These are phyloP conservation scores for Colletotrichum neosansevieriae DNA, from an alignment of 2,329 filamentous ascomycete genomes.

Conservation along the genomic window DNA sequence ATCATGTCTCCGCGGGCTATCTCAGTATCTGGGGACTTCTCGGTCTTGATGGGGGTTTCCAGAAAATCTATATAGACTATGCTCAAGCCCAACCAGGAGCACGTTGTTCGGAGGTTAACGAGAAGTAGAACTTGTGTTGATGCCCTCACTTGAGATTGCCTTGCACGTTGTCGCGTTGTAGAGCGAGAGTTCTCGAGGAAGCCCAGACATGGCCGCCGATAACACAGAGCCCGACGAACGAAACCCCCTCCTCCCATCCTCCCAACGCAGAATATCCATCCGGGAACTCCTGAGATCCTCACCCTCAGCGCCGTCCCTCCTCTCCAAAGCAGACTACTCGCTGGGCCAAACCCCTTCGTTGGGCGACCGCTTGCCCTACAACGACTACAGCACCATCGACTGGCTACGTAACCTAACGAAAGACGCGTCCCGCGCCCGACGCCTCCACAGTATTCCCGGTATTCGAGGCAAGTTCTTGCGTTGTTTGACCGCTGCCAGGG, in stretches of 20 bases:
- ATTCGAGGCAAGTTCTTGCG: conserved; percentile 49
- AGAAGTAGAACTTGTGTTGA: no score
- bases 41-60: neutral
- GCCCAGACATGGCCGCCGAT: conserved; percentile 15
- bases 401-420: conserved; percentile 72
- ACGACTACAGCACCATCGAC: conserved; percentile 72
- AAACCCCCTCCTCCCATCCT: conserved; percentile 8
- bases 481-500: conserved; percentile 62
- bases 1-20: conserved; percentile 20
- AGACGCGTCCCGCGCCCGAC: conserved; percentile 57
- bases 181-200: no score
- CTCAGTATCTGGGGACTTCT: neutral
- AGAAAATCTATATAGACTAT: neutral
- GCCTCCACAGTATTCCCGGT: conserved; percentile 43
- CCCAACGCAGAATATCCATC: conserved; percentile 1
- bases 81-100: no score
- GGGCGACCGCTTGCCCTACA: conserved; percentile 69
- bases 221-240: conserved; percentile 4
- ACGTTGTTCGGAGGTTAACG: no score
- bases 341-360: conserved; percentile 42
- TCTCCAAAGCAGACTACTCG: conserved; percentile 24
- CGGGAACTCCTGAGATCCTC: neutral
- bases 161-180: no score
- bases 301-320: neutral
- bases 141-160: no score